Conservation (phyloP, 805 yeast genomes). For the Candida dajiaensis region DNA sequence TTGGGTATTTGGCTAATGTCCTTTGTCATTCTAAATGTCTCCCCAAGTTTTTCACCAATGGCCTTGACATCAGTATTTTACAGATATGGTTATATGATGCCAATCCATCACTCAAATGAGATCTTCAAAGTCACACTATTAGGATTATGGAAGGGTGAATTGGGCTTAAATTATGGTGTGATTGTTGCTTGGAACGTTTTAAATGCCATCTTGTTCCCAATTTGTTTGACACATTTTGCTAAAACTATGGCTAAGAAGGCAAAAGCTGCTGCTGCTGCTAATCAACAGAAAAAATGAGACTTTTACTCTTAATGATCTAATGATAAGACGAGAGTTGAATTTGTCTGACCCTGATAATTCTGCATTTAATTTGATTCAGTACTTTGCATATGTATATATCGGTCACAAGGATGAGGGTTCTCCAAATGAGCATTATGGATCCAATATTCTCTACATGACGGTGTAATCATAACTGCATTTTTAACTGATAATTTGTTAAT, state of each 20-base stretch:
- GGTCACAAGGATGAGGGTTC: too few relatives aligned
- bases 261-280: conserved; percentile 6
- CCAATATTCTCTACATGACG: too few relatives aligned
- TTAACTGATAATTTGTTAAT: too few relatives aligned
- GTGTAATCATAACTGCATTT: too few relatives aligned
- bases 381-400: too few relatives aligned
- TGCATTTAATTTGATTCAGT: too few relatives aligned
- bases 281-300: not conserved
- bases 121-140: conserved; percentile 54
- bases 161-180: conserved; percentile 59
- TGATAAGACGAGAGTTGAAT: too few relatives aligned
- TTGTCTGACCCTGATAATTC: too few relatives aligned
- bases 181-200: conserved; percentile 56
- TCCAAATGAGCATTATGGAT: too few relatives aligned
- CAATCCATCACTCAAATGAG: conserved; percentile 61
- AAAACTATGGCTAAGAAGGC: conserved; percentile 28
- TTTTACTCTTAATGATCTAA: too few relatives aligned
- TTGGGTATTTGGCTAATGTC: conserved; percentile 67
- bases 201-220: conserved; percentile 38
- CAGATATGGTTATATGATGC: conserved; percentile 63
- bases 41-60: conserved; percentile 64
- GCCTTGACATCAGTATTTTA: conserved; percentile 52
- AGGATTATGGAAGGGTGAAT: conserved; percentile 45
- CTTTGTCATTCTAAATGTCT: conserved; percentile 63
- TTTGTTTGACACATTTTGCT: conserved; percentile 38